These are phyloP conservation scores for Daldinia vernicosa DNA, from an alignment of 495 filamentous ascomycete genomes.

Conservation along the genomic window DNA sequence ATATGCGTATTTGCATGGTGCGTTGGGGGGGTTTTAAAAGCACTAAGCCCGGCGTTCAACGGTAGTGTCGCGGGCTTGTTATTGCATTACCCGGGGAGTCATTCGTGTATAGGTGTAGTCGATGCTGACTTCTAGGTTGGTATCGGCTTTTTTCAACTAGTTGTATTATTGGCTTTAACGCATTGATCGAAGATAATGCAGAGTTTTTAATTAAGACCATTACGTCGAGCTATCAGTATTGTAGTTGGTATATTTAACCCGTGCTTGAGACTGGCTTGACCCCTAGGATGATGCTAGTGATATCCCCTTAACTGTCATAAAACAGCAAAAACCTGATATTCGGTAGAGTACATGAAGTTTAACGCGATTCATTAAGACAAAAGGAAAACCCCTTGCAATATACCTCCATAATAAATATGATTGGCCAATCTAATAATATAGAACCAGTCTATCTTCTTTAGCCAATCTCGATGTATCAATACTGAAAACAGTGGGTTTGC, in stretches of 20 bases:
- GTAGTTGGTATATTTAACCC: not conserved
- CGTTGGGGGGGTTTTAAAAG: conserved; percentile 17
- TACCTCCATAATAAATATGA: too few relatives aligned
- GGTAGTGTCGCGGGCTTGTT: conserved; percentile 11
- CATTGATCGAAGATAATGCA: conserved; percentile 23
- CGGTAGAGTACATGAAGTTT: too few relatives aligned
- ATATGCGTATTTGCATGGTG: conserved; percentile 32
- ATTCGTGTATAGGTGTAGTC: conserved; percentile 14
- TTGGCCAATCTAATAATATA: too few relatives aligned
- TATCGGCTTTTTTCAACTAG: conserved; percentile 10
- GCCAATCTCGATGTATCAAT: too few relatives aligned
- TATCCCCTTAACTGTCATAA: too few relatives aligned
- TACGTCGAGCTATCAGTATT: conserved; percentile 2
- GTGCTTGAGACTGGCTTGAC: not conserved
- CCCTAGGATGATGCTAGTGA: not conserved
- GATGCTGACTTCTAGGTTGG: conserved; percentile 9
- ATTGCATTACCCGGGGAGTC: conserved; percentile 9
- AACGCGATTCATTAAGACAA: too few relatives aligned
- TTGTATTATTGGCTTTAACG: conserved; percentile 25
- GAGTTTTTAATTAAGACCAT: conserved; percentile 15
- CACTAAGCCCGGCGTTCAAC: conserved; percentile 33
- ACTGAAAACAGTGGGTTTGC: too few relatives aligned
- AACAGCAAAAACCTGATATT: too few relatives aligned
- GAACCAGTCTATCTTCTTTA: too few relatives aligned
- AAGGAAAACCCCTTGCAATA: too few relatives aligned